Evolutionary conservation across 169 alveolate species (phyloP).

Genomic region (Cryptosporidium viatorum): DNA sequence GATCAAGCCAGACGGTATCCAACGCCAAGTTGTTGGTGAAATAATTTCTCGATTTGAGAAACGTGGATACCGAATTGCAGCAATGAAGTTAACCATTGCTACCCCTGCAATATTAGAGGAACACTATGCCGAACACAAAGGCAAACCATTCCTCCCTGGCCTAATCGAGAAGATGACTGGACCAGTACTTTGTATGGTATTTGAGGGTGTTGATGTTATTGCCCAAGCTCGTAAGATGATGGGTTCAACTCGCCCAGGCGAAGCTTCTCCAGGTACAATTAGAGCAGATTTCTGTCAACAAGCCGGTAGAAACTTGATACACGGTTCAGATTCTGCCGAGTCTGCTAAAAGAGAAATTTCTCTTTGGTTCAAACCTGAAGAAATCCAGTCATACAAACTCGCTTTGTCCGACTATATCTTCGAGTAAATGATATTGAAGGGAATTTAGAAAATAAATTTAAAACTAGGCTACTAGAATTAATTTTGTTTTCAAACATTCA

Average conservation of each 20-base stretch:
- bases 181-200: slow-evolving; percentile 97
- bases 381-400: slow-evolving; percentile 85
- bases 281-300: slow-evolving; percentile 96
- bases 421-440: slow-evolving; percentile 7
- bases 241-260: slow-evolving; percentile 94
- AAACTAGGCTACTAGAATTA: slow-evolving; percentile 18
- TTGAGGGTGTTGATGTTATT: slow-evolving; percentile 97
- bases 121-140: slow-evolving; percentile 95
- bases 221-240: slow-evolving; percentile 93
- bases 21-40: slow-evolving; percentile 96
- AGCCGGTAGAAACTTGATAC: slow-evolving; percentile 94
- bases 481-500: not conserved
- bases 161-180: slow-evolving; percentile 93
- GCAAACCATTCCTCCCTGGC: slow-evolving; percentile 93
- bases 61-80: slow-evolving; percentile 95
- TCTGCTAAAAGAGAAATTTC: slow-evolving; percentile 94
- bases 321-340: slow-evolving; percentile 95
- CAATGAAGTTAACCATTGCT: slow-evolving; percentile 91
- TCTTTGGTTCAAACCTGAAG: slow-evolving; percentile 95
- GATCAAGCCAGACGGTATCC: slow-evolving; percentile 99
- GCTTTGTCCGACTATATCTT: slow-evolving; percentile 53
- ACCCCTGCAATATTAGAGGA: slow-evolving; percentile 88
- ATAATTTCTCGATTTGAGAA: slow-evolving; percentile 93
- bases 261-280: slow-evolving; percentile 92
- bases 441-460: slow-evolving; percentile 13